phyloP scores from a whole-genome alignment of 768 basidiomycete genomes.

The Leccinum obscurum region DNA sequence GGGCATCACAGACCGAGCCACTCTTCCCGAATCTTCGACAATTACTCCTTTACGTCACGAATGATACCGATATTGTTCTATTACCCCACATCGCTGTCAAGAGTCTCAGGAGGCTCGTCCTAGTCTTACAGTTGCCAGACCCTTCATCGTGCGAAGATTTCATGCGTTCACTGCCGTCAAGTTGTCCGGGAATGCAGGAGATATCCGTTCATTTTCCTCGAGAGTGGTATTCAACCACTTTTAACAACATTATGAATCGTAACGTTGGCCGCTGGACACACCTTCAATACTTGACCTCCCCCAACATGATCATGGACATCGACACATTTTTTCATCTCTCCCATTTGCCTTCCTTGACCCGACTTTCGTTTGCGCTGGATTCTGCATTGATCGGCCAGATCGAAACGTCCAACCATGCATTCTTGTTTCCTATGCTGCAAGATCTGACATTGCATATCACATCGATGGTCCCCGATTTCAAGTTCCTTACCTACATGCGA shows the following conservation, averaged over 20 bases:
- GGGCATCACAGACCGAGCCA: background rate
- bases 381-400: background rate
- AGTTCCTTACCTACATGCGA: background rate
- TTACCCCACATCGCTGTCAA: too few species aligned
- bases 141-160: background rate
- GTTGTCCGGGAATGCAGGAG: background rate
- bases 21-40: slow-evolving; percentile 1
- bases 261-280: slow-evolving; percentile 2
- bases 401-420: background rate
- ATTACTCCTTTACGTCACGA: background rate
- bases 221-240: background rate
- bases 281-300: background rate
- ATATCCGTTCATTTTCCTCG: background rate
- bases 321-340: background rate
- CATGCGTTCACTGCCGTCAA: background rate
- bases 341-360: background rate
- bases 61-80: too few species aligned
- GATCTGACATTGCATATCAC: background rate
- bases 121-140: too few species aligned
- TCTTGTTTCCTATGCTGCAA: background rate
- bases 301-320: background rate
- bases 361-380: background rate
- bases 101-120: too few species aligned
- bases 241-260: background rate
- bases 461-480: background rate